These are phyloP conservation scores for Fusarium globosum DNA, from an alignment of 2,329 filamentous ascomycete species.

Conservation along the genomic window DNA sequence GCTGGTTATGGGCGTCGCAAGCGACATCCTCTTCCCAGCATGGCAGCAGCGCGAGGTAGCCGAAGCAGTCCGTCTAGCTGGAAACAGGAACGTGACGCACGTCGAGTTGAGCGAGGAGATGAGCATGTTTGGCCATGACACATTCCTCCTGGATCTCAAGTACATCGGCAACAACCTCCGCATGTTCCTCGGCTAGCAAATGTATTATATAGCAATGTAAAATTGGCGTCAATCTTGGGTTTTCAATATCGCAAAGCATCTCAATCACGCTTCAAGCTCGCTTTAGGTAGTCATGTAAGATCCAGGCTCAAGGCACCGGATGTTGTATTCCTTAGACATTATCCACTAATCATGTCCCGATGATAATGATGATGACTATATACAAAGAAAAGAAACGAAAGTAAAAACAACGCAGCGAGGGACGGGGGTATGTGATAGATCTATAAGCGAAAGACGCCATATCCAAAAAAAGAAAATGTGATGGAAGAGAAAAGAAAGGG, in stretches of 20 bases:
- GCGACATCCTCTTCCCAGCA: slow-evolving; percentile 95
- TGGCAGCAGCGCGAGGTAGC: slow-evolving; percentile 98
- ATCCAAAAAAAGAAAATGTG: slow-evolving; percentile 1
- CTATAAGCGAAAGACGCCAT: slow-evolving; percentile 36
- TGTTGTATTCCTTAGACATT: slow-evolving; percentile 37
- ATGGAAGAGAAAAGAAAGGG: slow-evolving; percentile 10
- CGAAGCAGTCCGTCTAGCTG: slow-evolving; percentile 78
- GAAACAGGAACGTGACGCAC: slow-evolving; percentile 86
- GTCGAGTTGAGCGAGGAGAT: slow-evolving; percentile 94
- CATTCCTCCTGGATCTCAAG: slow-evolving; percentile 91
- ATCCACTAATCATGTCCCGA: slow-evolving; percentile 39
- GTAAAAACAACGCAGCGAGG: background rate
- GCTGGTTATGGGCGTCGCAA: slow-evolving; percentile 92
- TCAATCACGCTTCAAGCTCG: background rate
- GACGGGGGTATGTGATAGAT: slow-evolving; percentile 35
- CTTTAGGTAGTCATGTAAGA: slow-evolving; percentile 20
- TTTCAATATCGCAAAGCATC: background rate
- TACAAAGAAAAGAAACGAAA: slow-evolving; percentile 14
- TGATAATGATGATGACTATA: slow-evolving; percentile 26
- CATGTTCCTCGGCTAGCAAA: slow-evolving; percentile 74
- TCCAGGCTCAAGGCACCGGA: slow-evolving; percentile 13
- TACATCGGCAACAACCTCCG: slow-evolving; percentile 88
- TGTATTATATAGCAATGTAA: background rate
- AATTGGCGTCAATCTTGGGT: background rate
- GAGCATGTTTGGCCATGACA: slow-evolving; percentile 96